A percentile compares a stretch with the other conserved stretches of the same genome.
Evolutionary conservation across 139 green algal species (phyloP).

Genomic region (Haematococcus lacustris): DNA sequence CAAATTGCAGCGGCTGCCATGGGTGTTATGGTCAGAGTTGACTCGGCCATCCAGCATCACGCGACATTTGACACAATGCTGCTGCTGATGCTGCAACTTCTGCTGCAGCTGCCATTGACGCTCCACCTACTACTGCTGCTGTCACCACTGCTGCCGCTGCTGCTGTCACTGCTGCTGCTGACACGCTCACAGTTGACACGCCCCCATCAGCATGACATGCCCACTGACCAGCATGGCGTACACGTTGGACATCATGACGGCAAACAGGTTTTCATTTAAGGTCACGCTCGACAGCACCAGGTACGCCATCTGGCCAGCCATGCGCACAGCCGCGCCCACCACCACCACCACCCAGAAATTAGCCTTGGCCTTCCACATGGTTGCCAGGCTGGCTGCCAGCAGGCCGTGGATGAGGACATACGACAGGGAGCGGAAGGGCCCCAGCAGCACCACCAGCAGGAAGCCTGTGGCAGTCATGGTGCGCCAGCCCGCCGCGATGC

Average conservation of each 20-base stretch:
- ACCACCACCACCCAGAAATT: constrained; percentile 25
- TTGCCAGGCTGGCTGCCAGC: constrained; percentile 52
- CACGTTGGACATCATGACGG: constrained; percentile 59
- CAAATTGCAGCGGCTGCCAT: too few species aligned
- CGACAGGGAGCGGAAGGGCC: constrained; percentile 55
- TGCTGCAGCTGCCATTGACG: too few species aligned
- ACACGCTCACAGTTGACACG: too few species aligned
- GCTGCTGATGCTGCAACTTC: too few species aligned
- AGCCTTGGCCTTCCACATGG: constrained; percentile 20
- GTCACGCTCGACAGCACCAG: constrained; percentile 51
- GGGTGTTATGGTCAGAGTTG: too few species aligned
- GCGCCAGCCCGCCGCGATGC: constrained; percentile 37
- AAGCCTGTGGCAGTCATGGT: constrained; percentile 63
- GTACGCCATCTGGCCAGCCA: constrained; percentile 55
- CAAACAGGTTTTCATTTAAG: constrained; percentile 75
- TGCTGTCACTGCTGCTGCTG: too few species aligned
- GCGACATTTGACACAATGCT: too few species aligned
- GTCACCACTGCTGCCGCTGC: too few species aligned
- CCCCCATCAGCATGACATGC: too few species aligned
- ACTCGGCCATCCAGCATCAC: too few species aligned
- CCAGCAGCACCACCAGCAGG: constrained; percentile 77
- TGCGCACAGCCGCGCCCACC: constrained; percentile 27
- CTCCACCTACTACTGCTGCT: too few species aligned
- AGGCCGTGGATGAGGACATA: constrained; percentile 74
- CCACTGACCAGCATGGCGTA: constrained; percentile 63